Evolutionary conservation across 805 yeast species (phyloP), one percentile per base, ranked within the genome.

Genomic region (Candida tibetensis): DNA sequence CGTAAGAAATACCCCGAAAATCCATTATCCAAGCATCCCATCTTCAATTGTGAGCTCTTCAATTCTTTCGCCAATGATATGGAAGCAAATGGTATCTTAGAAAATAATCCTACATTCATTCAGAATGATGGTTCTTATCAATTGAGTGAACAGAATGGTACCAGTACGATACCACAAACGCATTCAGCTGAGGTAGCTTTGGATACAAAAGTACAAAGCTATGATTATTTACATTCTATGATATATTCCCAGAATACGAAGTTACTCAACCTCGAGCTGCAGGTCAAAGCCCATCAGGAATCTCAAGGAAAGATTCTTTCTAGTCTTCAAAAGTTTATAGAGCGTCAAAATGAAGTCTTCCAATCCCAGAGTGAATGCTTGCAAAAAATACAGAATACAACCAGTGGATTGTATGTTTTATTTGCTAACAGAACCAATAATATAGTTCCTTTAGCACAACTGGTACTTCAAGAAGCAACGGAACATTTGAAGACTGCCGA

Each of bases 1-100:
- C 46, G 47, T 29, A 34, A 32, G 14, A 34, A 38, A 17, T 57
- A 51, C 37, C 64, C 64, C 4, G 34, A 43, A 4, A 56, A 55
- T 32, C 49, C 57, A 10, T 35, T 60, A 12, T 51, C 51, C 14
- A 37, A 42, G 22, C 60, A 58, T 36, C 54, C 58, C 10, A 46
- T 59, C 8, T 61, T 61, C 42, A 50, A 46, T 27, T 38, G 49
- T 10, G 31, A 33, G 4, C 32, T 39, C 4, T 58, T 58, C 37
- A 37, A 39, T n/a, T 35, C 41, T 6, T 58, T 45, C 39, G 46
- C 44, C n/a, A 19, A 36, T 14, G 37, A 32, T 18, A 29, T 43
- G 22, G 40, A 41, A 25, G 37, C 25, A 26, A 26, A 17, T 4
- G 52, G 47, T 8, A 37, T 42, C 1, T 25, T 30, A 4, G 33